phyloP scores from a whole-genome alignment of 108 stramenopile genomes.

The Fragilaria radians region DNA sequence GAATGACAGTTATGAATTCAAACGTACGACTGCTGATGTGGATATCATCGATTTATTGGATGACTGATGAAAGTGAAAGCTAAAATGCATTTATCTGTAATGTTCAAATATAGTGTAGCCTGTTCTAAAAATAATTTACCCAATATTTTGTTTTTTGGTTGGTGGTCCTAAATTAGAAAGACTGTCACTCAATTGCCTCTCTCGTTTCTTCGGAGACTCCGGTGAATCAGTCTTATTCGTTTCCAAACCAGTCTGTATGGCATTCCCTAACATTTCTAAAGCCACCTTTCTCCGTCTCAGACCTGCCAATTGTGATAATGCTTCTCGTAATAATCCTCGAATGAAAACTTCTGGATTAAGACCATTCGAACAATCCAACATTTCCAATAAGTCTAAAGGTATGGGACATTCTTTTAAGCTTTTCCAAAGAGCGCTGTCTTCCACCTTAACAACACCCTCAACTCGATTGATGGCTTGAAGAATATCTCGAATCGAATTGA shows the following conservation, averaged over 20 bases:
- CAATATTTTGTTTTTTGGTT: not conserved
- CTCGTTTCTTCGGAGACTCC: not conserved
- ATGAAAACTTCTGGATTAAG: constrained; percentile 79
- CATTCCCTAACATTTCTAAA: constrained; percentile 56
- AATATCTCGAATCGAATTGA: constrained; percentile 42
- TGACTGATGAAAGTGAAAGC: not conserved
- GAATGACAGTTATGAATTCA: not conserved
- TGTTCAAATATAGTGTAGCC: too few species aligned
- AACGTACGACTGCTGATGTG: not conserved
- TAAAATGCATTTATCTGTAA: not conserved
- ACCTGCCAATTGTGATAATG: constrained; percentile 62
- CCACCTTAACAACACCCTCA: constrained; percentile 50
- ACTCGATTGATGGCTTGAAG: constrained; percentile 37
- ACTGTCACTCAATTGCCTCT: not conserved
- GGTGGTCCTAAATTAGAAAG: too few species aligned
- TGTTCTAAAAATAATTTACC: too few species aligned
- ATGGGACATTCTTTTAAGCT: constrained; percentile 55
- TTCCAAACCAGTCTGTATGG: constrained; percentile 50
- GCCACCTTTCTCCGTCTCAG: constrained; percentile 66
- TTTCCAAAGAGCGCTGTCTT: constrained; percentile 29
- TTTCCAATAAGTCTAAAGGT: constrained; percentile 72
- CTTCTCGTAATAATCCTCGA: constrained; percentile 57
- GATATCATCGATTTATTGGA: not conserved
- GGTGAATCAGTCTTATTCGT: not conserved
- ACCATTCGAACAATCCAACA: constrained; percentile 61